Percentiles rank a stretch among this genome's conserved stretches.
Evolutionary conservation across 345 rosid genomes (phyloP).

Genomic region (Chamaenerion angustifolium): DNA sequence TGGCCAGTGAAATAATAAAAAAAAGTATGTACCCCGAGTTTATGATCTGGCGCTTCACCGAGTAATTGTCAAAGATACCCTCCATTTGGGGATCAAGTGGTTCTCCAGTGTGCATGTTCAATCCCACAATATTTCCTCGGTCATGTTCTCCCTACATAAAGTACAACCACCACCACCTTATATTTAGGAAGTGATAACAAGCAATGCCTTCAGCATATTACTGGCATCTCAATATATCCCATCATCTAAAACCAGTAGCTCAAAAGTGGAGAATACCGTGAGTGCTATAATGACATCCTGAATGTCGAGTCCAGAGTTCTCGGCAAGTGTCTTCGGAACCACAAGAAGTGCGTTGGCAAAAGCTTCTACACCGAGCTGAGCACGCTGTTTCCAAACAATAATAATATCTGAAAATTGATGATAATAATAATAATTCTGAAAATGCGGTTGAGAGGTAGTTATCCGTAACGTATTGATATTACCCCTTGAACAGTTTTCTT

Average conservation of each 20-base stretch:
- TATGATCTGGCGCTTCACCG: conserved; percentile 85
- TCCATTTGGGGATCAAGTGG: conserved; percentile 80
- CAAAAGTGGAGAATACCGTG: conserved; percentile 28
- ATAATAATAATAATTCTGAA: neutral
- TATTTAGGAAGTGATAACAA: neutral
- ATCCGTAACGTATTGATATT: neutral
- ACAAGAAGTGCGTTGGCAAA: conserved; percentile 94
- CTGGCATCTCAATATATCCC: too few species aligned
- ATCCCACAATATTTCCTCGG: conserved; percentile 73
- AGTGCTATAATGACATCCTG: conserved; percentile 88
- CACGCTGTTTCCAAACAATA: conserved; percentile 45
- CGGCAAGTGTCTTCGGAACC: conserved; percentile 92
- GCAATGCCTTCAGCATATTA: neutral
- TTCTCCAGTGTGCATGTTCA: conserved; percentile 72
- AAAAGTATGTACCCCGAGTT: conserved; percentile 61
- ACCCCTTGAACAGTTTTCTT: conserved; percentile 96
- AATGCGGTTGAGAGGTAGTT: neutral
- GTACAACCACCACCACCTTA: neutral
- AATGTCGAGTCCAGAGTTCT: conserved; percentile 89
- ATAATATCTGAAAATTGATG: conserved; percentile 3
- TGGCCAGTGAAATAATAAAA: conserved; percentile 1
- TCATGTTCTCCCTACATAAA: conserved; percentile 77
- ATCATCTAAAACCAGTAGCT: neutral
- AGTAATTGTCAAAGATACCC: conserved; percentile 90
- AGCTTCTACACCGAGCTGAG: conserved; percentile 95